These are phyloP conservation scores for Gautieria morchelliformis DNA, from an alignment of 768 basidiomycete genomes.

Conservation along the genomic window DNA sequence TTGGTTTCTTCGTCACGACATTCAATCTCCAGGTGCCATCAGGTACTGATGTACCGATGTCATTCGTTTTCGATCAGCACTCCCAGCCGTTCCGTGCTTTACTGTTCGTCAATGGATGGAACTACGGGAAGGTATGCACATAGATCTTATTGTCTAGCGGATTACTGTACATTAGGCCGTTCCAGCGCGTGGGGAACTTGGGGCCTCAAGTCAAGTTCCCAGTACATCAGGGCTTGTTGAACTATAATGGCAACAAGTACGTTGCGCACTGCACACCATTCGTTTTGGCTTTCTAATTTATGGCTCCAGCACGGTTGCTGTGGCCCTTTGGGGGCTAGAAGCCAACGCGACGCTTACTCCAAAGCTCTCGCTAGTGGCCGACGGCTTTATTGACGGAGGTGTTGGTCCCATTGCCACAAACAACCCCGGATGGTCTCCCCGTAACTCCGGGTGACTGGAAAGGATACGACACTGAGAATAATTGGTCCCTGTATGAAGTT, in stretches of 20 bases:
- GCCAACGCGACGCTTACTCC: conserved; percentile 37
- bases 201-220: conserved; percentile 78
- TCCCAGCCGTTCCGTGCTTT: conserved; percentile 59
- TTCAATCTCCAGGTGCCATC: conserved; percentile 53
- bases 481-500: no score
- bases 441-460: neutral
- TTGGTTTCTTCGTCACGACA: conserved; percentile 75
- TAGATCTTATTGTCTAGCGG: neutral
- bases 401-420: conserved; percentile 45
- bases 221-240: conserved; percentile 70
- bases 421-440: conserved; percentile 44
- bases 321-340: conserved; percentile 64
- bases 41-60: conserved; percentile 58
- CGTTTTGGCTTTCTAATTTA: neutral
- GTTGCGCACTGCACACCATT: conserved; percentile 13
- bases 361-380: conserved; percentile 42
- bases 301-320: conserved; percentile 24
- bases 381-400: conserved; percentile 55
- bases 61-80: conserved; percentile 56
- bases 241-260: conserved; percentile 66
- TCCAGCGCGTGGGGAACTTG: conserved; percentile 1
- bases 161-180: neutral
- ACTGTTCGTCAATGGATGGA: conserved; percentile 82
- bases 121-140: conserved; percentile 64
- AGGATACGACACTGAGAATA: no score